A percentile compares a stretch with the other conserved stretches of the same genome.
Evolutionary conservation across 306 rosid genomes (phyloP).

Genomic region (Castanopsis chinensis): DNA sequence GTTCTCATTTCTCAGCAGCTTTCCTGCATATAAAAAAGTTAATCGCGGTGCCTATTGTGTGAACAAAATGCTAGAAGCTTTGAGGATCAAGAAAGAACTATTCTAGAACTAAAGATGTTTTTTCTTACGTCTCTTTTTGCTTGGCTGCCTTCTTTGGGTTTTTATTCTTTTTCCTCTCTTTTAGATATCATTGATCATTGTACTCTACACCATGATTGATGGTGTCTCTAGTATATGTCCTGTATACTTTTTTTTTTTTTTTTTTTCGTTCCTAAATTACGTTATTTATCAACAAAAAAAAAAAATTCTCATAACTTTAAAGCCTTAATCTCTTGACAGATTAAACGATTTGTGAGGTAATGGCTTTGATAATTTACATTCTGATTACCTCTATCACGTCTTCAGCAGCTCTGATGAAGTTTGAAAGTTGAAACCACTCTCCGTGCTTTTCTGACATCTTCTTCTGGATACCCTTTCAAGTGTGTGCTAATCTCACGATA

Average conservation of each 20-base stretch:
- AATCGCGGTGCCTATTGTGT: background rate
- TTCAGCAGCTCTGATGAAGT: conserved; percentile 68
- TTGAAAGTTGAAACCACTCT: conserved; percentile 51
- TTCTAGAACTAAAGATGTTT: too few species aligned
- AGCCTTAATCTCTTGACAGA: background rate
- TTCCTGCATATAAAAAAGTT: conserved; percentile 49
- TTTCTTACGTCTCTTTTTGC: too few species aligned
- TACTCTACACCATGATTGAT: too few species aligned
- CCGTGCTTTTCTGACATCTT: conserved; percentile 70
- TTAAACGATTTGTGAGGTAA: background rate
- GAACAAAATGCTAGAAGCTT: background rate
- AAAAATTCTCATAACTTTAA: background rate
- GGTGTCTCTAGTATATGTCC: too few species aligned
- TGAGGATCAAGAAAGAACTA: background rate
- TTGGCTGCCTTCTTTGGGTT: too few species aligned
- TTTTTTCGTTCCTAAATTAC: too few species aligned
- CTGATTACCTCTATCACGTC: conserved; percentile 85
- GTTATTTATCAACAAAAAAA: background rate
- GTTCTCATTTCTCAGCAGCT: conserved; percentile 90
- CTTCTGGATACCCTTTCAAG: conserved; percentile 47
- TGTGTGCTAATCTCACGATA: too few species aligned
- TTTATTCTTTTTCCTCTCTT: too few species aligned
- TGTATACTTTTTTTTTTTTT: too few species aligned
- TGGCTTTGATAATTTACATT: background rate
- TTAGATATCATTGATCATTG: too few species aligned